A percentile compares a stretch with the other conserved stretches of the same genome.
Evolutionary conservation across 768 basidiomycete genomes (phyloP).

Genomic region (Mycena olivaceomarginata): DNA sequence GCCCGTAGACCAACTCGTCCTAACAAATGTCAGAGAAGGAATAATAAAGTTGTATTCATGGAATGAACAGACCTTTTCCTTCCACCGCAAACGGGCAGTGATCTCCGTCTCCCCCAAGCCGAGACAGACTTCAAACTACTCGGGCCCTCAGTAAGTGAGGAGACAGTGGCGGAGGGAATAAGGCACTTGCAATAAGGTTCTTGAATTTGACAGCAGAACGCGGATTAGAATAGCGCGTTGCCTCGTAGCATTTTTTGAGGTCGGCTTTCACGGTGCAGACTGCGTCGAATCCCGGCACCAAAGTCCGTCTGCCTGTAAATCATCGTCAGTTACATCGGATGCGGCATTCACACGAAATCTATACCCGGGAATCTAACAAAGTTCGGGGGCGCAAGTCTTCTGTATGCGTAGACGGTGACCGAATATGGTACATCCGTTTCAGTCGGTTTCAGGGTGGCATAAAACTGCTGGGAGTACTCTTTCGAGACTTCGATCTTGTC

Average conservation of each 20-base stretch:
- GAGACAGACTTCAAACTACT: conserved; percentile 44
- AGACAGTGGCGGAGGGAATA: background rate
- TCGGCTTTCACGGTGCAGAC: conserved; percentile 40
- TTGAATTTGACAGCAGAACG: conserved; percentile 8
- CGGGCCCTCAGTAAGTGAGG: background rate
- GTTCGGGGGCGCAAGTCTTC: conserved; percentile 28
- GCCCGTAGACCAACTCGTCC: conserved; percentile 39
- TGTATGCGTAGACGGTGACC: conserved; percentile 38
- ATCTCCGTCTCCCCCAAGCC: conserved; percentile 46
- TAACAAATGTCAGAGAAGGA: background rate
- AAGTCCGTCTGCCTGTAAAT: conserved; percentile 17
- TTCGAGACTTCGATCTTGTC: conserved; percentile 24
- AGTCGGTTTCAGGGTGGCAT: background rate
- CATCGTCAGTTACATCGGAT: background rate
- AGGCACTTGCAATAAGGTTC: background rate
- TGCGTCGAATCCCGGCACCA: conserved; percentile 42
- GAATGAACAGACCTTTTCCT: conserved; percentile 37
- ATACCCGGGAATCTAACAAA: conserved; percentile 41
- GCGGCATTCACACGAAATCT: background rate
- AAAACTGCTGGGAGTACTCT: conserved; percentile 11
- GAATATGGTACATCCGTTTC: background rate
- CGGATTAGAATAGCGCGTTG: background rate
- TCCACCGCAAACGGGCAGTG: conserved; percentile 44
- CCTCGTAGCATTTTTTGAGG: conserved; percentile 21
- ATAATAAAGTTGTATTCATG: background rate